phyloP scores from a whole-genome alignment of 257 asterid species.

The Jacaranda copaia region DNA sequence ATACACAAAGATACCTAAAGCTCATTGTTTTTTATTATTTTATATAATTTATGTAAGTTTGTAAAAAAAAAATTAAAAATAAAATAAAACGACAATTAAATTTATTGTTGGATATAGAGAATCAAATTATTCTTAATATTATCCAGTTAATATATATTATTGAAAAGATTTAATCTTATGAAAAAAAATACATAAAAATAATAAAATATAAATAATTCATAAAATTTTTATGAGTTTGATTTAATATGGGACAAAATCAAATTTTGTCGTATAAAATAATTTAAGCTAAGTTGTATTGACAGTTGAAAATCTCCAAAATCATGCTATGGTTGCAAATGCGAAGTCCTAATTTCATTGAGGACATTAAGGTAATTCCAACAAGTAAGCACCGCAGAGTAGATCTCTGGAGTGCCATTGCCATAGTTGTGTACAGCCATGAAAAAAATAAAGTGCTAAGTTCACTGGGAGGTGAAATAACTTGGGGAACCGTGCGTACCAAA shows the following conservation, averaged over 20 bases:
- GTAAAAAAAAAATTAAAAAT: too few relatives aligned
- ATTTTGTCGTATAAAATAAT: too few relatives aligned
- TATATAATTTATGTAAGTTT: too few relatives aligned
- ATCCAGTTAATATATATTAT: too few relatives aligned
- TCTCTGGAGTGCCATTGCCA: background rate
- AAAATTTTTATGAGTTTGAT: too few relatives aligned
- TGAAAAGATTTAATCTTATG: too few relatives aligned
- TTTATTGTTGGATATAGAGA: too few relatives aligned
- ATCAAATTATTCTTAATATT: too few relatives aligned
- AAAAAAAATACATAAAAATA: too few relatives aligned
- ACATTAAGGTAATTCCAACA: background rate
- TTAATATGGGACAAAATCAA: too few relatives aligned
- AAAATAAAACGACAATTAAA: too few relatives aligned
- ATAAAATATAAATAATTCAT: too few relatives aligned
- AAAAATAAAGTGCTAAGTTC: background rate
- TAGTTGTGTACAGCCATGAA: background rate
- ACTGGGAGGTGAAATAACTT: slow-evolving; percentile 4
- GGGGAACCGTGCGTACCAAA: background rate
- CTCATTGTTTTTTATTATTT: background rate
- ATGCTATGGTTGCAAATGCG: background rate
- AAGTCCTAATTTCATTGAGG: background rate
- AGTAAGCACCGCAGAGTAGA: background rate
- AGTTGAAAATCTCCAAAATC: background rate
- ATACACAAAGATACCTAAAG: background rate
- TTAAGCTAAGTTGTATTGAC: background rate